These are phyloP conservation scores for Santalum album DNA, from an alignment of 164 flowering plant species.

Conservation along the genomic window DNA sequence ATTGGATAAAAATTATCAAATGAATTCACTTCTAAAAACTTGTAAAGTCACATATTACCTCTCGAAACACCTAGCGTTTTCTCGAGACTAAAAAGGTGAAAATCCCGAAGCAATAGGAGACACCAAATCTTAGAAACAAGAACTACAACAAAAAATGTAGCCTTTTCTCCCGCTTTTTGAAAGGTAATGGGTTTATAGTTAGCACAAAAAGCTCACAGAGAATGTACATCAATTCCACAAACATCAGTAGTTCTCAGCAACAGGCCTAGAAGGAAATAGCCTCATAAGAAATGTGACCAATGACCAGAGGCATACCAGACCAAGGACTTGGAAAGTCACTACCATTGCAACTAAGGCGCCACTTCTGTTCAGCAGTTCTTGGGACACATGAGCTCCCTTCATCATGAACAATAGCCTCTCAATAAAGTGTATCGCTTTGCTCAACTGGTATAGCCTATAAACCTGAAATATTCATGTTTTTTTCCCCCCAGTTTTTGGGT, in stretches of 20 bases:
- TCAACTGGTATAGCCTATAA: constrained; percentile 74
- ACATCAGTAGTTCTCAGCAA: constrained; percentile 60
- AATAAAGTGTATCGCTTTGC: constrained; percentile 51
- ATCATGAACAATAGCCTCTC: constrained; percentile 47
- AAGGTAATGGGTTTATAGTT: no score
- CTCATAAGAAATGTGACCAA: constrained; percentile 73
- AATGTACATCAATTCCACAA: not conserved
- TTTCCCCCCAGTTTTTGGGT: no score
- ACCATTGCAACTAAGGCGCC: constrained; percentile 49
- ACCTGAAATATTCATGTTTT: constrained; percentile 54
- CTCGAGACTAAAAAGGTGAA: no score
- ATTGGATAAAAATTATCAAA: no score
- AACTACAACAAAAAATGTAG: no score
- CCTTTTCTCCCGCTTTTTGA: no score
- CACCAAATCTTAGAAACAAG: no score
- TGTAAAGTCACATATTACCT: no score
- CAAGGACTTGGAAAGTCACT: constrained; percentile 56
- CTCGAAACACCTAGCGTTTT: no score
- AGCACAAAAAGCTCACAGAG: not conserved
- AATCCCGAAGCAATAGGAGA: no score
- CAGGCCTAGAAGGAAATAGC: constrained; percentile 93
- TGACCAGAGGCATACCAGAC: constrained; percentile 82
- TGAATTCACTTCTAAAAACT: no score
- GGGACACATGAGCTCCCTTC: constrained; percentile 34
- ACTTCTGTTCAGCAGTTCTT: constrained; percentile 38